These are phyloP conservation scores for Boletus albobrunnescens DNA, from an alignment of 1,284 basidiomycete genomes.

Conservation along the genomic window DNA sequence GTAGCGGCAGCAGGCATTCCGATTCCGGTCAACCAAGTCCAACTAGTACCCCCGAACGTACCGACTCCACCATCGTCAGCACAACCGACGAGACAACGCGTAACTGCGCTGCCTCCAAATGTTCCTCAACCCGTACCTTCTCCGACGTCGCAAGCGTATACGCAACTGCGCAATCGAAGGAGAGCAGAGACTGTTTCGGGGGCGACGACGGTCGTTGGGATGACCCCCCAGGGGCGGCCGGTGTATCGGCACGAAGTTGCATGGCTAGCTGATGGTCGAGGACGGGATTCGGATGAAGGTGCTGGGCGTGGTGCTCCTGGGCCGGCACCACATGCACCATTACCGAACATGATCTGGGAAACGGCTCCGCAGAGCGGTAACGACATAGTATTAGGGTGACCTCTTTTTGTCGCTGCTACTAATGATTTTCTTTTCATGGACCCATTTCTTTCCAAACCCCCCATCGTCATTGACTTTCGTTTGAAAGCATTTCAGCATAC, in stretches of 20 bases:
- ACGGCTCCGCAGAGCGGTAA: constrained; percentile 27
- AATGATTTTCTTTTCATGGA: constrained; percentile 5
- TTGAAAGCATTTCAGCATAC: constrained; percentile 8
- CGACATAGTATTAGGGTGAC: constrained; percentile 33
- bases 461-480: constrained; percentile 2
- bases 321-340: constrained; percentile 17
- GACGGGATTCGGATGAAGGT: constrained; percentile 21
- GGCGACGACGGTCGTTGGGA: constrained; percentile 30
- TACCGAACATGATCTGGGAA: constrained; percentile 30
- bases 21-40: constrained; percentile 17
- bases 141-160: constrained; percentile 17
- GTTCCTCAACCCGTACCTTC: constrained; percentile 25
- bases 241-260: constrained; percentile 31
- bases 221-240: constrained; percentile 29
- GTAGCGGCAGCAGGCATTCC: constrained; percentile 19
- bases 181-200: constrained; percentile 39
- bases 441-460: not conserved
- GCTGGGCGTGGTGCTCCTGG: constrained; percentile 14
- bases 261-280: constrained; percentile 25
- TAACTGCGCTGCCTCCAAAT: constrained; percentile 30
- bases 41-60: constrained; percentile 12
- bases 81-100: constrained; percentile 28
- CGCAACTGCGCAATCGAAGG: constrained; percentile 30
- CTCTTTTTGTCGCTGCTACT: constrained; percentile 3
- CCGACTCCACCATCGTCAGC: constrained; percentile 9